Evolutionary conservation across 2,329 filamentous ascomycete species (phyloP).

Genomic region (Penicillium nordicum): DNA sequence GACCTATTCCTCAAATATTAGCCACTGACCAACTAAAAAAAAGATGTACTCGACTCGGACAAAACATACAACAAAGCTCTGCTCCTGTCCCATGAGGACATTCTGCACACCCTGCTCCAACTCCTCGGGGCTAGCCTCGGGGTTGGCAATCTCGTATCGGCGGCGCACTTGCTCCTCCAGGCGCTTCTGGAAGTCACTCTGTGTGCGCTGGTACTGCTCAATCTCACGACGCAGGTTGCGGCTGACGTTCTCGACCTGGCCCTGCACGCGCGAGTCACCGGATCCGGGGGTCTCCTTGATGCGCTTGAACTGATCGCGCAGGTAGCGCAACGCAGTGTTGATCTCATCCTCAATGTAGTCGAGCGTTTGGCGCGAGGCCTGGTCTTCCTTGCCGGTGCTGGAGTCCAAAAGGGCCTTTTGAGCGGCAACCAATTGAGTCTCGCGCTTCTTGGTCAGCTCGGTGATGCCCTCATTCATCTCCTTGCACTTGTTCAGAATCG

Average conservation of each 20-base stretch:
- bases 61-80: constrained; percentile 74
- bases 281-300: constrained; percentile 81
- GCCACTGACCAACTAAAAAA: not conserved
- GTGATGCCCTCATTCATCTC: constrained; percentile 76
- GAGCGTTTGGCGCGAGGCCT: constrained; percentile 64
- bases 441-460: constrained; percentile 62
- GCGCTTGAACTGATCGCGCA: constrained; percentile 74
- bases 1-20: constrained; percentile 23
- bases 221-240: constrained; percentile 76
- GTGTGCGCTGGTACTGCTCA: constrained; percentile 74
- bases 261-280: constrained; percentile 66
- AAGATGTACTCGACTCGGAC: not conserved
- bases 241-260: constrained; percentile 79
- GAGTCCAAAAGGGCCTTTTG: constrained; percentile 73
- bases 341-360: constrained; percentile 73
- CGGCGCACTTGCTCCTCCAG: constrained; percentile 80
- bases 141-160: constrained; percentile 85
- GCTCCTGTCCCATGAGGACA: constrained; percentile 58
- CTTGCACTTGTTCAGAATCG: constrained; percentile 78
- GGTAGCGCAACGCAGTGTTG: constrained; percentile 74
- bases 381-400: constrained; percentile 65
- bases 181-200: constrained; percentile 75
- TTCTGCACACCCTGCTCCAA: constrained; percentile 74
- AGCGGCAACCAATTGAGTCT: constrained; percentile 50
- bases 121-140: constrained; percentile 75